Evolutionary conservation across 1,284 basidiomycete species (phyloP).

Genomic region (Ustilago tritici): DNA sequence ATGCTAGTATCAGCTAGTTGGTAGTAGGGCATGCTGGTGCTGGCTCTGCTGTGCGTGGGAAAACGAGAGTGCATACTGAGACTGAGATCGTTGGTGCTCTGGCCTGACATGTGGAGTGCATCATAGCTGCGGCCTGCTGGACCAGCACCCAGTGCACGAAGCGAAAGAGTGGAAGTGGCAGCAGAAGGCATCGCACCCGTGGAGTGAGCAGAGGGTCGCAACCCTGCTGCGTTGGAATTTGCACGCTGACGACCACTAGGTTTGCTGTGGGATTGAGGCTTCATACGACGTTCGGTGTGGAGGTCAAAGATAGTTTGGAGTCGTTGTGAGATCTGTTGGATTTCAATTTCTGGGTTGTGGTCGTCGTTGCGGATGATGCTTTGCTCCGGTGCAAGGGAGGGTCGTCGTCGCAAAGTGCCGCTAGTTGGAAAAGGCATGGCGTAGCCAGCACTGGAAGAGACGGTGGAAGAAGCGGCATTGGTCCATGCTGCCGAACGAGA

Average conservation of each 20-base stretch:
- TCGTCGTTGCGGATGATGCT: constrained; percentile 53
- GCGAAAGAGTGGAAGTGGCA: constrained; percentile 19
- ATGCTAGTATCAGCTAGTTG: background rate
- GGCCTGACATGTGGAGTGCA: constrained; percentile 24
- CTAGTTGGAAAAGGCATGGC: background rate
- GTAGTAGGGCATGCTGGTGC: constrained; percentile 21
- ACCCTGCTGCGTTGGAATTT: constrained; percentile 24
- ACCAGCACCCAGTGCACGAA: constrained; percentile 35
- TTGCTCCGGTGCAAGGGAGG: constrained; percentile 38
- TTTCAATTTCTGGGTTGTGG: constrained; percentile 33
- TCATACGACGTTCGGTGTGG: constrained; percentile 59
- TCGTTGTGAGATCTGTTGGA: constrained; percentile 46
- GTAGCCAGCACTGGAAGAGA: background rate
- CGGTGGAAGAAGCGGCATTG: constrained; percentile 5
- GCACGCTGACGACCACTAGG: constrained; percentile 5
- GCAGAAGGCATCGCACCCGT: constrained; percentile 38
- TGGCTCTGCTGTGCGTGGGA: constrained; percentile 22
- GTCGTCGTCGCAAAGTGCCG: constrained; percentile 27
- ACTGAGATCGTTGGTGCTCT: constrained; percentile 21
- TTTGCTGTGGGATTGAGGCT: constrained; percentile 33
- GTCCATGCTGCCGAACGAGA: constrained; percentile 30
- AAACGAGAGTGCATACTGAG: constrained; percentile 17
- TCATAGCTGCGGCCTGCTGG: constrained; percentile 47
- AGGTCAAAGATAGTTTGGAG: constrained; percentile 60
- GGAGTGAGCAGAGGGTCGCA: constrained; percentile 39